These are phyloP conservation scores for Tuber magnatum DNA, from an alignment of 495 filamentous ascomycete species.

Conservation along the genomic window DNA sequence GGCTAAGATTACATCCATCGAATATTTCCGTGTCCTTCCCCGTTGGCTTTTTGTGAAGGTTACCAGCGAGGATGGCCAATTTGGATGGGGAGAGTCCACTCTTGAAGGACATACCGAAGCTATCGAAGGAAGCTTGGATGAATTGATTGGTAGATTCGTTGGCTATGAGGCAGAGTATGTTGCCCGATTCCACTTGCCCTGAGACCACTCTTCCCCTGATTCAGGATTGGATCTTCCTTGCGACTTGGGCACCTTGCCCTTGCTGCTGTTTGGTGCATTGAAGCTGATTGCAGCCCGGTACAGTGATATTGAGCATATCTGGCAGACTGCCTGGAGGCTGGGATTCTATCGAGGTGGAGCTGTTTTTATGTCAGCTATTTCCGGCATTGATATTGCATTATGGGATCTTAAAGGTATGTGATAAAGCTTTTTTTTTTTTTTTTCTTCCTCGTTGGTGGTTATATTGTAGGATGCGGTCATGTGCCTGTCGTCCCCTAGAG, in stretches of 20 bases:
- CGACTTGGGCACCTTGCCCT: not conserved
- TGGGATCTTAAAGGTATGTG: slow-evolving; percentile 63
- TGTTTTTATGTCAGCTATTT: slow-evolving; percentile 72
- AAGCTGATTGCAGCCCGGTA: slow-evolving; percentile 15
- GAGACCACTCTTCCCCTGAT: not conserved
- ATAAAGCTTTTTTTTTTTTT: slow-evolving; percentile 6
- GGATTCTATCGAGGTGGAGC: slow-evolving; percentile 78
- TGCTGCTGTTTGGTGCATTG: not conserved
- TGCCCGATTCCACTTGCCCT: not conserved
- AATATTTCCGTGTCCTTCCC: slow-evolving; percentile 67
- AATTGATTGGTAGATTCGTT: slow-evolving; percentile 55
- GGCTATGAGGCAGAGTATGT: slow-evolving; percentile 68
- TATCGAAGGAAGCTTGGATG: slow-evolving; percentile 67
- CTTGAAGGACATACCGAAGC: slow-evolving; percentile 70
- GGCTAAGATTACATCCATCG: slow-evolving; percentile 61
- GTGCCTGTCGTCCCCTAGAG: slow-evolving; percentile 4
- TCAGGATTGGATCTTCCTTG: not conserved
- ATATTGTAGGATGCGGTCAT: not conserved
- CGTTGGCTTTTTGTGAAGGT: slow-evolving; percentile 78
- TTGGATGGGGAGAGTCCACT: slow-evolving; percentile 74
- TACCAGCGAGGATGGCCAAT: slow-evolving; percentile 54
- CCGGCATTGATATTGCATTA: slow-evolving; percentile 73
- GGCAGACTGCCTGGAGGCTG: slow-evolving; percentile 63
- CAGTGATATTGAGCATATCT: slow-evolving; percentile 74
- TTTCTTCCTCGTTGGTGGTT: slow-evolving; percentile 5